phyloP scores from a whole-genome alignment of 208 protist genomes.

The Herpetomonas tarakana region DNA sequence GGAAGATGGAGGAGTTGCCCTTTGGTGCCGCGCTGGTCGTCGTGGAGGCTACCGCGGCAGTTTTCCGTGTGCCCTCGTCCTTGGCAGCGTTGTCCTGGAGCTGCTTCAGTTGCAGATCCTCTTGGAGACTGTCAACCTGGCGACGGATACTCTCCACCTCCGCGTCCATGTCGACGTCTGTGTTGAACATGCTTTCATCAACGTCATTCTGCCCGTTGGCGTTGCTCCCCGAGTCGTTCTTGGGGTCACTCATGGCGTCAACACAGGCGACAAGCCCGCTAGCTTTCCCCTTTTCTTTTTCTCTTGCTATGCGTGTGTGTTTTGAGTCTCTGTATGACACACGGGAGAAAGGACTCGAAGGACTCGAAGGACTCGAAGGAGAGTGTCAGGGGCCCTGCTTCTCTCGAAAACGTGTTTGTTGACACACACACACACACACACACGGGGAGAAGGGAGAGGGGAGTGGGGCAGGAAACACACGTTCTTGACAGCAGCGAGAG shows the following conservation, averaged over 20 bases:
- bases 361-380: too few relatives aligned
- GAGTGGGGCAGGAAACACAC: background rate
- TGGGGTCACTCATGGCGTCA: constrained; percentile 9
- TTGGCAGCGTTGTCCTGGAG: constrained; percentile 74
- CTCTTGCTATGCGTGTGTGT: too few relatives aligned
- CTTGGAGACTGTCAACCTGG: constrained; percentile 80
- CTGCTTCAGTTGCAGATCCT: constrained; percentile 80
- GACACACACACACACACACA: background rate
- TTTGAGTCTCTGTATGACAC: too few relatives aligned
- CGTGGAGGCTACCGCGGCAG: constrained; percentile 11
- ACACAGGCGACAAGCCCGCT: background rate
- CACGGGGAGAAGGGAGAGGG: background rate
- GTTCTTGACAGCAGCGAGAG: background rate
- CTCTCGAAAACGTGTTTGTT: constrained; percentile 2
- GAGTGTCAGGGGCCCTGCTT: too few relatives aligned
- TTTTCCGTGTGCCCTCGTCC: constrained; percentile 84
- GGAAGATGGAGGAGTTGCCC: constrained; percentile 89
- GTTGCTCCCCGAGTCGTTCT: background rate
- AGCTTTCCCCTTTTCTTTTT: background rate
- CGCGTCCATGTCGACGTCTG: constrained; percentile 55
- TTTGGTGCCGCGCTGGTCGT: constrained; percentile 6
- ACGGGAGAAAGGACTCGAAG: too few relatives aligned
- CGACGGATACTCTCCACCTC: constrained; percentile 80
- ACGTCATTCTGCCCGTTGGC: constrained; percentile 1
- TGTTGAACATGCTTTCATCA: constrained; percentile 29